phyloP scores from a whole-genome alignment of 257 asterid species.

The Anisodus acutangulus region DNA sequence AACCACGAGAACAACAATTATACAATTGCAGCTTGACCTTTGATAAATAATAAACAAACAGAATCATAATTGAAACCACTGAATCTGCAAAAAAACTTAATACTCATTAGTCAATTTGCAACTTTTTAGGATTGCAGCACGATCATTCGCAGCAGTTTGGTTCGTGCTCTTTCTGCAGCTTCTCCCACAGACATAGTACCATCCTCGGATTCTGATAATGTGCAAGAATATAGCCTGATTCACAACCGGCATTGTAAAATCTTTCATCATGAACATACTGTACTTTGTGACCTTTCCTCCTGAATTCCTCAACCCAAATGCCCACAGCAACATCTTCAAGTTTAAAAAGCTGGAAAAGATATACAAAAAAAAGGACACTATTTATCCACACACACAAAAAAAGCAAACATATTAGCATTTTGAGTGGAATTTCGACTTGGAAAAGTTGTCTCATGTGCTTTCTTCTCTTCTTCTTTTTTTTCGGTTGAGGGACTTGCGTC shows the following conservation, averaged over 20 bases:
- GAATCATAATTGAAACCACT: neutral
- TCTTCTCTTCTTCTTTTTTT: neutral
- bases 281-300: conserved; percentile 49
- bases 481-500: neutral
- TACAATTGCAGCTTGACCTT: conserved; percentile 6
- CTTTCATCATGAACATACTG: conserved; percentile 62
- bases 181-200: conserved; percentile 88
- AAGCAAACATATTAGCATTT: neutral
- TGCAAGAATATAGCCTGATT: conserved; percentile 74
- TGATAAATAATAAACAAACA: neutral
- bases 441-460: neutral
- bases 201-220: conserved; percentile 89
- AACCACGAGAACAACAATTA: neutral
- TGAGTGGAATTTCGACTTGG: neutral
- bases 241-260: conserved; percentile 81
- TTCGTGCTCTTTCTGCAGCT: conserved; percentile 67
- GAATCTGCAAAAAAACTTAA: neutral
- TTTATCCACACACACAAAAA: neutral
- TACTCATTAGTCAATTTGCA: conserved; percentile 13
- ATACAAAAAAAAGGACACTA: neutral
- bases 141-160: conserved; percentile 77
- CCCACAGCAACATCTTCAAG: conserved; percentile 98
- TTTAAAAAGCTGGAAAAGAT: conserved; percentile 64
- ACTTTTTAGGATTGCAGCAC: neutral
- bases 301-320: conserved; percentile 77